Evolutionary conservation across 768 basidiomycete species (phyloP).

Genomic region (Pisolithus marmoratus): DNA sequence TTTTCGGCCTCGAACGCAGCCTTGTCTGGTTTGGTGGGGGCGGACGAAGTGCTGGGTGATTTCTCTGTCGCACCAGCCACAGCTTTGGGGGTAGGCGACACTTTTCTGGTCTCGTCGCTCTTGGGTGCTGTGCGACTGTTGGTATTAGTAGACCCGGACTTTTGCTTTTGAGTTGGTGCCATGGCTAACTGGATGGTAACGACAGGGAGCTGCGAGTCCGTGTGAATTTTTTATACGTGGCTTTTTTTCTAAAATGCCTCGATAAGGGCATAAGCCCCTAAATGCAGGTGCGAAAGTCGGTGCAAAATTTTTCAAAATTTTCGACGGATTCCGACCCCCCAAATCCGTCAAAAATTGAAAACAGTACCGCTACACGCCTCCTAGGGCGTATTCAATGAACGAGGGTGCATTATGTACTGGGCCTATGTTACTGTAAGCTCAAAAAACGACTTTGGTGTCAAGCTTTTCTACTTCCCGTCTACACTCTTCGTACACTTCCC

Average conservation of each 20-base stretch:
- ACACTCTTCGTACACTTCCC: slow-evolving; percentile 82
- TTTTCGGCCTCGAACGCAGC: slow-evolving; percentile 80
- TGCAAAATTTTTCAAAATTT: no score
- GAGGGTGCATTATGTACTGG: no score
- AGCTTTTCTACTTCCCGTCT: slow-evolving; percentile 79
- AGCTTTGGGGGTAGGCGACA: slow-evolving; percentile 22
- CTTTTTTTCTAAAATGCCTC: no score
- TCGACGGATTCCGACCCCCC: not conserved
- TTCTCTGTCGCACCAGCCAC: slow-evolving; percentile 4
- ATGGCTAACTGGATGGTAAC: slow-evolving; percentile 6
- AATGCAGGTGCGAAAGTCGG: no score
- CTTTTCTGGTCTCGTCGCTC: slow-evolving; percentile 20
- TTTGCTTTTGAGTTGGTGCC: slow-evolving; percentile 45
- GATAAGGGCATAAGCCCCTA: no score
- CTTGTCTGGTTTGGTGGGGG: slow-evolving; percentile 76
- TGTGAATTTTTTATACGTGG: no score
- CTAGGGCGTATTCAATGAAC: not conserved
- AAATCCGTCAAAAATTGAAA: no score
- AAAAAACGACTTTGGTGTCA: slow-evolving; percentile 66
- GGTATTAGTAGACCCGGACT: slow-evolving; percentile 44
- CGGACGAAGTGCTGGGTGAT: slow-evolving; percentile 15
- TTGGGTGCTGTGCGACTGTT: slow-evolving; percentile 18
- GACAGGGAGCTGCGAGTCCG: no score
- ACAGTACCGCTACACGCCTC: no score
- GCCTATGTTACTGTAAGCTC: slow-evolving; percentile 13